phyloP scores from a whole-genome alignment of 106 monocot species.

The Amphibolis antarctica region DNA sequence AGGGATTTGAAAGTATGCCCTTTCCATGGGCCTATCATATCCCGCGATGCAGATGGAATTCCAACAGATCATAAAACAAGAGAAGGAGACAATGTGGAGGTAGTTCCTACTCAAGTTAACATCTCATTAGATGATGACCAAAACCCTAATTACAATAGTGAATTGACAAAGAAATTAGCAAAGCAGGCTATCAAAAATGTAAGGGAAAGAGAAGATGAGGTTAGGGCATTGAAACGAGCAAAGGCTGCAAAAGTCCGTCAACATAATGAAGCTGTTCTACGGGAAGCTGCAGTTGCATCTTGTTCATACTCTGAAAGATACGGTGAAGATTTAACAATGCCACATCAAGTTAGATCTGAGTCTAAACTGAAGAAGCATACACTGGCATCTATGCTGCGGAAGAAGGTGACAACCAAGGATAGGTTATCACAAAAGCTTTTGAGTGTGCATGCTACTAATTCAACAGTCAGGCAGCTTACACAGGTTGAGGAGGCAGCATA shows the following conservation, averaged over 20 bases:
- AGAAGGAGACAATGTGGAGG: constrained; percentile 4
- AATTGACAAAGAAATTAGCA: constrained; percentile 28
- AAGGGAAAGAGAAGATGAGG: constrained; percentile 48
- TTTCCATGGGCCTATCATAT: constrained; percentile 78
- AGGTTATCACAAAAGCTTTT: constrained; percentile 67
- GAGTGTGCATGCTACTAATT: constrained; percentile 36
- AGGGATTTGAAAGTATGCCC: constrained; percentile 71
- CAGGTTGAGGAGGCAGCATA: constrained; percentile 49
- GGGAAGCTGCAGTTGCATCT: constrained; percentile 74
- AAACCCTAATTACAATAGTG: constrained; percentile 5
- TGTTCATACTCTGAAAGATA: constrained; percentile 42
- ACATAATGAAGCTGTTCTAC: constrained; percentile 75
- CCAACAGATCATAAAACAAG: constrained; percentile 22
- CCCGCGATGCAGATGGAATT: constrained; percentile 60
- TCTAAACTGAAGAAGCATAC: constrained; percentile 48
- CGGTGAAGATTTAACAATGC: constrained; percentile 10
- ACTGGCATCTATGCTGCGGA: constrained; percentile 70
- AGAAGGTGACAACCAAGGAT: constrained; percentile 72
- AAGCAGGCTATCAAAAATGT: constrained; percentile 74
- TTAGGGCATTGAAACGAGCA: constrained; percentile 47
- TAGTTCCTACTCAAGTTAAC: constrained; percentile 3
- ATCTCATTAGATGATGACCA: neutral
- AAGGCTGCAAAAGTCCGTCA: constrained; percentile 62
- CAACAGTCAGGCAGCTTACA: constrained; percentile 38
- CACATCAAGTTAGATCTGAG: constrained; percentile 1